Base-by-base conservation (phyloP, 306 rosid genomes). In the Trifolium subterraneum region DNA sequence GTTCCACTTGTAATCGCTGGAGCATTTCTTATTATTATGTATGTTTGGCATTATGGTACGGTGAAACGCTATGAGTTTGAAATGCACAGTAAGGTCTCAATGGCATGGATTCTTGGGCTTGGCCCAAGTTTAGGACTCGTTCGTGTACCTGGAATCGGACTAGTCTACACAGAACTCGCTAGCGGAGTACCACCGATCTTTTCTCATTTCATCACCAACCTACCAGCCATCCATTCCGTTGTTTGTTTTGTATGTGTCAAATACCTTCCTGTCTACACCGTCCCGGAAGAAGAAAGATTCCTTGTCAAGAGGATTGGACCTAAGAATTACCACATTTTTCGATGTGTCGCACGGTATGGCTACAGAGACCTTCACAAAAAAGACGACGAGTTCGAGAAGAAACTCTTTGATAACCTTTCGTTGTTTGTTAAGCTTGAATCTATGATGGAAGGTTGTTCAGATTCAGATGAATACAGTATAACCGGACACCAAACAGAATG, bases 71-170 rank as follows among this genome's bases (percentile, higher is more conserved):
- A 88, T 0, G 96, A 91, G 81, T 84, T 88, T 71, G 99, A 92
- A 83, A 81, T 94, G 87, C 96, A 91, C 64, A 88, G 95, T 82
- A 94, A 88, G 83, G 96, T 94, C 35, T 94, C 99, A 11, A 88
- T 90, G 96, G 96, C 97, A 39, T 95, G 99, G 99, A 84, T 95
- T 86, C 97, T 95, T 0, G 98, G 99, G 1, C 99, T 95, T 58
- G 99, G 99, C 35, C 96, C 99, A 1, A 90, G 99, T 82, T 80
- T 94, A 72, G 99, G 96, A 78, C 89, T 94, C 0, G 97, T 94
- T 45, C 98, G 99, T 5, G 99, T 95, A 48, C 99, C 99, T 0
- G 99, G 99, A 36, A 86, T 95, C 1, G 99, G 99, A 61, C 90
- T 95, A 39, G 99, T 95, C 78, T 95, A 95, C 84, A 95, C 97